phyloP scores from a whole-genome alignment of 2,329 filamentous ascomycete species.

The Colletotrichum caudatum region DNA sequence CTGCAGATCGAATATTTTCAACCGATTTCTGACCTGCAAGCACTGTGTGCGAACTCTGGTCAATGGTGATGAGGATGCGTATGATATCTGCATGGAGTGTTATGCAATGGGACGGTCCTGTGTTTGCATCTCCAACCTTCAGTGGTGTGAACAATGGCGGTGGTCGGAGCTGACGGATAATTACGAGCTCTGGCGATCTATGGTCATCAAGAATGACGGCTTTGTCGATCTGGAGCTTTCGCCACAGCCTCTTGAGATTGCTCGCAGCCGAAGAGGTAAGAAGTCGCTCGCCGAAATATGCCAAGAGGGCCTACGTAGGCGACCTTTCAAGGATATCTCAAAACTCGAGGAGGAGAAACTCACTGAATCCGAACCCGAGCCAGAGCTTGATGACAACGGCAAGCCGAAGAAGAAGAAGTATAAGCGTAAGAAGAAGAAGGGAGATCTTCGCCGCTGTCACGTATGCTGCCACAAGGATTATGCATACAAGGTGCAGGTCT shows the following conservation, averaged over 20 bases:
- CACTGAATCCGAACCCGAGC: conserved; percentile 61
- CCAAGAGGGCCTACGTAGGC: conserved; percentile 83
- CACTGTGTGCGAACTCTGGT: conserved; percentile 78
- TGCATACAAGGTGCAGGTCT: conserved; percentile 86
- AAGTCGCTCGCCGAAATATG: conserved; percentile 94
- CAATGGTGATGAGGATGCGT: conserved; percentile 81
- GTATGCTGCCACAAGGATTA: conserved; percentile 85
- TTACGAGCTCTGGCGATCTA: conserved; percentile 85
- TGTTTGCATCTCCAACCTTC: conserved; percentile 84
- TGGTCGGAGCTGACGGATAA: conserved; percentile 83
- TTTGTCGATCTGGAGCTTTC: conserved; percentile 74
- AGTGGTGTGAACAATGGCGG: conserved; percentile 93
- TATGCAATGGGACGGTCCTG: conserved; percentile 98
- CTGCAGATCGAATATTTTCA: conserved; percentile 96
- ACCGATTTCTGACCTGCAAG: conserved; percentile 93
- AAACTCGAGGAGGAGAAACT: conserved; percentile 66
- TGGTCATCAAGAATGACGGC: conserved; percentile 80
- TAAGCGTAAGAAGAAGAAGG: conserved; percentile 65
- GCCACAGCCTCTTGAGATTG: conserved; percentile 77
- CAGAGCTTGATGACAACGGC: conserved; percentile 70
- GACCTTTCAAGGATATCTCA: conserved; percentile 86
- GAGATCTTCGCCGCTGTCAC: conserved; percentile 76
- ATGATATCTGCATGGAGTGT: conserved; percentile 98
- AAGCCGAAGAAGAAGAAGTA: conserved; percentile 72
- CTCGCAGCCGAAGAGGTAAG: conserved; percentile 73